These are phyloP conservation scores for Pythium angustatum DNA, from an alignment of 352 stramenopile genomes.

Conservation along the genomic window DNA sequence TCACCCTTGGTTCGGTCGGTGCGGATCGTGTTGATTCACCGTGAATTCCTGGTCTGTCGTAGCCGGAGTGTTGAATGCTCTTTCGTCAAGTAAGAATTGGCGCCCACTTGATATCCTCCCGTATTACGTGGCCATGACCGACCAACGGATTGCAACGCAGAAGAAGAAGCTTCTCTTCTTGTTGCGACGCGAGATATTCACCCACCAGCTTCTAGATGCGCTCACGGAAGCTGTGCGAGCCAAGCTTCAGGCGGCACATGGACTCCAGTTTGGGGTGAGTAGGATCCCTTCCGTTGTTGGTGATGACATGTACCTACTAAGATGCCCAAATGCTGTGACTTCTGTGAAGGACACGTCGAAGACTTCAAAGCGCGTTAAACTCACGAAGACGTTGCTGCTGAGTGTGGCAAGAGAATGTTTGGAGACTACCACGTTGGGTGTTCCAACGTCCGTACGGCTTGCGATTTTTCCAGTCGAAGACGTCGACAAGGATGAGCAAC, in stretches of 20 bases:
- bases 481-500: not conserved
- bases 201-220: constrained; percentile 21
- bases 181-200: not conserved
- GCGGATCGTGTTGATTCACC: not conserved
- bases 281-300: not conserved
- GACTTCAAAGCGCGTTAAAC: constrained; percentile 19
- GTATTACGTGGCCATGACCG: constrained; percentile 35
- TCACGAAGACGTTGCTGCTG: constrained; percentile 23
- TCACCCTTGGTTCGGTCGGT: not conserved
- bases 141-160: constrained; percentile 21
- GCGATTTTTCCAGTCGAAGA: constrained; percentile 6
- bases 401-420: constrained; percentile 10
- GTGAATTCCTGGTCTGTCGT: not conserved
- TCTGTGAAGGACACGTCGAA: constrained; percentile 20
- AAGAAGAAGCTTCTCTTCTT: constrained; percentile 19
- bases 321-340: not conserved
- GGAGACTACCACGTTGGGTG: not conserved
- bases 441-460: not conserved
- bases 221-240: constrained; percentile 17
- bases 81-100: constrained; percentile 29
- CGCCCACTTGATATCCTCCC: constrained; percentile 25
- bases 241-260: constrained; percentile 5
- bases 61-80: constrained; percentile 57
- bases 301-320: not conserved
- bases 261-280: constrained; percentile 12